These are phyloP conservation scores for Lentinula raphanica DNA, from an alignment of 768 basidiomycete species.

Conservation along the genomic window DNA sequence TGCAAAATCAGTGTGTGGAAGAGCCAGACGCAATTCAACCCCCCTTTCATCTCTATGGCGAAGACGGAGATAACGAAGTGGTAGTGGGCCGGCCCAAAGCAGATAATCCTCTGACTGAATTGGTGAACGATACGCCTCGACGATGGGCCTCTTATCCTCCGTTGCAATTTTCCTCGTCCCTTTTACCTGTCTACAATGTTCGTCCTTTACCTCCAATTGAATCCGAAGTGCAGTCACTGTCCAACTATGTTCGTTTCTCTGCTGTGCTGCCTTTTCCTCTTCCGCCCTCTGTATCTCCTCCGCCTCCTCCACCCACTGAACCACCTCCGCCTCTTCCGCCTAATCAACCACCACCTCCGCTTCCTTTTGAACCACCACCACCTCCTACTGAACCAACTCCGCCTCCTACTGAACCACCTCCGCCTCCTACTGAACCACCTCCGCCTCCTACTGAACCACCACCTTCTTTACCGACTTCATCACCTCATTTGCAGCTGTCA, in stretches of 20 bases:
- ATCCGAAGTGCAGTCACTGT: slow-evolving; percentile 21
- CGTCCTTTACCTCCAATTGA: slow-evolving; percentile 28
- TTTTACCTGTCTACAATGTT: slow-evolving; percentile 49
- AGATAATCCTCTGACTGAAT: not conserved
- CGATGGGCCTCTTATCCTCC: slow-evolving; percentile 66
- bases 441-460: slow-evolving; percentile 11
- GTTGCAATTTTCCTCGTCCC: slow-evolving; percentile 51
- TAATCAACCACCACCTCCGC: not conserved
- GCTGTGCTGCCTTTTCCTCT: not conserved
- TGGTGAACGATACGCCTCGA: slow-evolving; percentile 9
- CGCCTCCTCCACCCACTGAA: slow-evolving; percentile 30
- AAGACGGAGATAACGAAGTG: slow-evolving; percentile 17
- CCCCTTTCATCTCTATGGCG: slow-evolving; percentile 33
- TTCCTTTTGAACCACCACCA: slow-evolving; percentile 16
- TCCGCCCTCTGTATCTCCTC: slow-evolving; percentile 11
- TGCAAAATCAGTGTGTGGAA: slow-evolving; percentile 36
- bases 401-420: slow-evolving; percentile 22
- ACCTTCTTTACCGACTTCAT: slow-evolving; percentile 33
- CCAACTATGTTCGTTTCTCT: not conserved
- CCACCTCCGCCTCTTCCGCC: slow-evolving; percentile 13
- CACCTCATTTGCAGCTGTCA: slow-evolving; percentile 20
- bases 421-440: slow-evolving; percentile 6
- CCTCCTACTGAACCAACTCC: slow-evolving; percentile 30
- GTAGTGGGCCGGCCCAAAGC: slow-evolving; percentile 9
- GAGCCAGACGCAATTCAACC: slow-evolving; percentile 14